Evolutionary conservation across 139 green algal genomes (phyloP), one percentile per base, ranked within the genome.

Genomic region (Gonium pectorale): DNA sequence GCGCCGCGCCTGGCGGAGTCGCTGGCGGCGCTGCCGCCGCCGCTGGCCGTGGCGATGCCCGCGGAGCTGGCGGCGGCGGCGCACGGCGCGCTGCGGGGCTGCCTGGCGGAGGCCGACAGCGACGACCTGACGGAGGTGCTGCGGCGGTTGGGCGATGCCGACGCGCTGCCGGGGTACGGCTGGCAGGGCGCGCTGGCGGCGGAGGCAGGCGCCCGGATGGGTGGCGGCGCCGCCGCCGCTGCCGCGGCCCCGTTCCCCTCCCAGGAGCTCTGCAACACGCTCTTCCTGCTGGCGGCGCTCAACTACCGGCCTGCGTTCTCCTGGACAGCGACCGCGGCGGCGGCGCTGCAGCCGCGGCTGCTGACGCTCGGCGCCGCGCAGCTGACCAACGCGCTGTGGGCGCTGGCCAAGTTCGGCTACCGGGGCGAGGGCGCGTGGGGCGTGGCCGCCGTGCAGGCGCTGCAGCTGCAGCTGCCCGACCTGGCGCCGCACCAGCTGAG

Each of bases 131-230:
- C 62, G 21, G 77, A 73, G 77, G 62, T 83, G 29, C 60, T 83
- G 29, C 59, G 77, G 2, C 29, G 40, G 6, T 37, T 85, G 3
- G 24, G 37, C 35, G 44, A 29, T 9, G 38, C 49, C 7, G 79
- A 85, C 13, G 64, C 64, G 11, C 49, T 85, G 33, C 79, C 79
- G 5, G 21, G 37, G 43, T 85, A 78, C 64, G 79, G 46, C 24
- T 85, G 79, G 79, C 79, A 85, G 44, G 37, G 35, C 26, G 64
- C 64, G 13, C 64, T 85, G 35, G 79, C 79, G 64, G 49, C 64
- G 27, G 79, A 60, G 40, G 2, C 38, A 0, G 31, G 59, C 1
- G 3, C 2, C 5, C 75, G 75, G 19, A 15, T 82, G 2, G 4
- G 31, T 40, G 60, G 56, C 43, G 21, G 41, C 43, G 44, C 31